These are phyloP conservation scores for Umbelopsis sp. DNA, from an alignment of 192 early-diverging fungal genomes.

Conservation along the genomic window DNA sequence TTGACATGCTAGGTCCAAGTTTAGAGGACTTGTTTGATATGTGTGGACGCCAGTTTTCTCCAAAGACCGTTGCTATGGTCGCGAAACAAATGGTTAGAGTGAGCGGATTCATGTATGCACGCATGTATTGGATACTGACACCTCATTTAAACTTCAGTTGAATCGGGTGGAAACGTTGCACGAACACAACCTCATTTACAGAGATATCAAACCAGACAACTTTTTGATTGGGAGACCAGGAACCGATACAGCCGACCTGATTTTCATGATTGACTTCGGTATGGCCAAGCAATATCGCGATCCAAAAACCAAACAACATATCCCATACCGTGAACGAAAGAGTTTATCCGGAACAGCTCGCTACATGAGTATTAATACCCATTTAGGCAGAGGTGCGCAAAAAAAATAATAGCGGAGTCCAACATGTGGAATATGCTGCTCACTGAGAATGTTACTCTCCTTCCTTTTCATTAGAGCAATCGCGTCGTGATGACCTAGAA, in stretches of 20 bases:
- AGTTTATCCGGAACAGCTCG: conserved; percentile 93
- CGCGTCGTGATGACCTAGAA: conserved; percentile 95
- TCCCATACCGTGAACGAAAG: conserved; percentile 96
- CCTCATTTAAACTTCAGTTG: conserved; percentile 36
- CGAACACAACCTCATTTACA: conserved; percentile 93
- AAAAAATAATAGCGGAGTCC: background rate
- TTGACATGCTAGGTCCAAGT: conserved; percentile 92
- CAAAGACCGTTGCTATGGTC: conserved; percentile 94
- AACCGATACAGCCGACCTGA: conserved; percentile 59
- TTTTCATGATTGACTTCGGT: conserved; percentile 97
- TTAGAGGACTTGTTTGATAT: conserved; percentile 96
- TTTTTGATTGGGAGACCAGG: conserved; percentile 87
- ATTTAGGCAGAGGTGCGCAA: conserved; percentile 82
- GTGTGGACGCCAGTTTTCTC: conserved; percentile 83
- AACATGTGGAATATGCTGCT: background rate
- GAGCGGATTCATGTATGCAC: no score
- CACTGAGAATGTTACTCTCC: conserved; percentile 4
- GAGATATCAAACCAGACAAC: conserved; percentile 99
- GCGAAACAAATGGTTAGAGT: conserved; percentile 88
- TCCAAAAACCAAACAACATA: conserved; percentile 95
- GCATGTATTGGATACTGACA: background rate
- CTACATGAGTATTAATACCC: conserved; percentile 99
- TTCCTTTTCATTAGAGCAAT: conserved; percentile 78
- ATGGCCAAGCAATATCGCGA: conserved; percentile 99
- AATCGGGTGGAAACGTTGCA: conserved; percentile 91